Percentiles rank a stretch among this genome's conserved stretches.
Conservation (phyloP, 202 grass and related monocot species). For the Digitaria exilis region DNA sequence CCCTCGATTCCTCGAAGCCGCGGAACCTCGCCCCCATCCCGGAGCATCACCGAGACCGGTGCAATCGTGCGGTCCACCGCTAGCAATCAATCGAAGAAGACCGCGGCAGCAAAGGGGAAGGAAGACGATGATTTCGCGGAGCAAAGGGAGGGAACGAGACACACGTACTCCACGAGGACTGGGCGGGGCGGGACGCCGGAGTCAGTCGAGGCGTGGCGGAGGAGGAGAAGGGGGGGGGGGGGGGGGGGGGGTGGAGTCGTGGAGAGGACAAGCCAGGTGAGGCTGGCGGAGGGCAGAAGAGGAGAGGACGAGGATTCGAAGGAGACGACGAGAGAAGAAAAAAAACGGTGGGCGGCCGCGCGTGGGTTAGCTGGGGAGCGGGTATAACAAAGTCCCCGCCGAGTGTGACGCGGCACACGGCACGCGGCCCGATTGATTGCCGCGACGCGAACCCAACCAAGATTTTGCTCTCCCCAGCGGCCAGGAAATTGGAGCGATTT, state of each 20-base stretch:
- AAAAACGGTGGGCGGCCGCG: neutral
- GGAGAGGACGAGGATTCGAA: no score
- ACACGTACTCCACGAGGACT: constrained; percentile 10
- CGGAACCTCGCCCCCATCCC: neutral
- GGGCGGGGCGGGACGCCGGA: no score
- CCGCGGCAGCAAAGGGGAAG: neutral
- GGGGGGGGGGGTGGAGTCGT: no score
- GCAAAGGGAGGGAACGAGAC: neutral
- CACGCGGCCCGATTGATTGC: neutral
- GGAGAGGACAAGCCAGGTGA: neutral
- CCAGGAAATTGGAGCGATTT: neutral
- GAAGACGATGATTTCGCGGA: neutral
- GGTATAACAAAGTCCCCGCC: neutral
- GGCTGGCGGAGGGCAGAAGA: no score
- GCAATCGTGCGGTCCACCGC: neutral
- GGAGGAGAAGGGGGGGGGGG: no score
- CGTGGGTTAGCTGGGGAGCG: constrained; percentile 3
- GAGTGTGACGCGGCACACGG: constrained; percentile 6
- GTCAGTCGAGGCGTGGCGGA: no score
- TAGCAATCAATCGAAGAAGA: neutral
- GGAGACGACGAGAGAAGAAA: neutral
- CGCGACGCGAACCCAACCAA: neutral
- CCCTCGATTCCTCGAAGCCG: neutral
- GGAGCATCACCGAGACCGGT: neutral
- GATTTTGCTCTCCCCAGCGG: neutral